Conservation (phyloP, 1,284 basidiomycete genomes). For the Sporisorium graminicola region DNA sequence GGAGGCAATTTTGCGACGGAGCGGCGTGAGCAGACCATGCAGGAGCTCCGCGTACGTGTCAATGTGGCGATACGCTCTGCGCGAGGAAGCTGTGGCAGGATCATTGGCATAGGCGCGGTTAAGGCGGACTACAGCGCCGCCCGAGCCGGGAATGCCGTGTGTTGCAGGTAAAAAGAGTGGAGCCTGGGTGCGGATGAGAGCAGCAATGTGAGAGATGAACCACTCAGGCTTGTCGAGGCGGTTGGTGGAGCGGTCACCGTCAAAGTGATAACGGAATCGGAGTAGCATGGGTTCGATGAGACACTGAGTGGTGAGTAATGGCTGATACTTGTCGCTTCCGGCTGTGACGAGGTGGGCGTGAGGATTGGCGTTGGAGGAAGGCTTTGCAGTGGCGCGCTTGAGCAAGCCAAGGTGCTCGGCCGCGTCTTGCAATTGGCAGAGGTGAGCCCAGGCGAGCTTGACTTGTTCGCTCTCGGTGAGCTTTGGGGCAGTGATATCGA, state of each 20-base stretch:
- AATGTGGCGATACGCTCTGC: conserved; percentile 70
- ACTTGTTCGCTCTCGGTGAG: conserved; percentile 17
- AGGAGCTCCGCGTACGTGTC: conserved; percentile 62
- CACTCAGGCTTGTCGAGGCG: conserved; percentile 96
- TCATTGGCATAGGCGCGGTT: conserved; percentile 75
- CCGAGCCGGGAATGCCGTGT: conserved; percentile 22
- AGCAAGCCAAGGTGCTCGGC: conserved; percentile 51
- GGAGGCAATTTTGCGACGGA: conserved; percentile 57
- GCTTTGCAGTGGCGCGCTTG: conserved; percentile 31
- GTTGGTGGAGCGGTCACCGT: conserved; percentile 86
- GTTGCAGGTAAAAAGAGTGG: conserved; percentile 77
- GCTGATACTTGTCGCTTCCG: conserved; percentile 62
- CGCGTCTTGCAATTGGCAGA: conserved; percentile 57
- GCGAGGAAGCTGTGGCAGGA: conserved; percentile 80
- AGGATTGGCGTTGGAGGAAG: background rate
- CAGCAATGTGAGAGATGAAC: conserved; percentile 91
- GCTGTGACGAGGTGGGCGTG: conserved; percentile 12
- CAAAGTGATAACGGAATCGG: conserved; percentile 96
- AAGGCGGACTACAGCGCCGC: conserved; percentile 15
- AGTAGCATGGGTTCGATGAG: conserved; percentile 86
- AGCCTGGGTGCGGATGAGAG: conserved; percentile 72
- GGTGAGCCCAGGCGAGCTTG: conserved; percentile 50
- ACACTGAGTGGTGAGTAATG: conserved; percentile 75
- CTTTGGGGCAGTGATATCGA: background rate
- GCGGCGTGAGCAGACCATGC: conserved; percentile 55